These are phyloP conservation scores for Flaveria robusta DNA, from an alignment of 129 eudicot genomes.

Conservation along the genomic window DNA sequence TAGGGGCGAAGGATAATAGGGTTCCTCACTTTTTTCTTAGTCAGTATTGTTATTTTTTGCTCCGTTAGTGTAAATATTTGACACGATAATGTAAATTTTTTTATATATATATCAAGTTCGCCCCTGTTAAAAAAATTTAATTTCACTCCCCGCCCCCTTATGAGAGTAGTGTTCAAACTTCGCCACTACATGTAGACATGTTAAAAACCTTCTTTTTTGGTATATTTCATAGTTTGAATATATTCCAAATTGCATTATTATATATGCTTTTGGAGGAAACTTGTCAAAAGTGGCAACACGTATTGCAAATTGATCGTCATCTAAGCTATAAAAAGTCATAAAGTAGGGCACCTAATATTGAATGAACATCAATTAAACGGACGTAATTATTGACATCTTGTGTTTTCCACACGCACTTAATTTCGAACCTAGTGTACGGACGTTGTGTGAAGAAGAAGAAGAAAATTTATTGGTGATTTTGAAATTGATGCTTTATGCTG, in stretches of 20 bases:
- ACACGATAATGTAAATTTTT: too few relatives aligned
- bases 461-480: background rate
- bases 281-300: background rate
- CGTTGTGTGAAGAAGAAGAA: background rate
- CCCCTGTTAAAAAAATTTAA: too few relatives aligned
- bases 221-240: too few relatives aligned
- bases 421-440: background rate
- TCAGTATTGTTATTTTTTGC: too few relatives aligned
- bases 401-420: background rate
- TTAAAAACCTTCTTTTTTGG: too few relatives aligned
- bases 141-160: too few relatives aligned
- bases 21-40: too few relatives aligned
- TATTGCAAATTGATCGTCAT: background rate
- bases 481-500: background rate
- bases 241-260: background rate
- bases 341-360: background rate
- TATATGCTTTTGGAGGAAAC: background rate
- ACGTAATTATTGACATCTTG: conserved; percentile 5
- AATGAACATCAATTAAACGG: background rate
- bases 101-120: too few relatives aligned
- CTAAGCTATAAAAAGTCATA: background rate
- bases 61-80: too few relatives aligned
- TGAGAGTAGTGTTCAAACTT: too few relatives aligned
- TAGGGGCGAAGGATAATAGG: too few relatives aligned
- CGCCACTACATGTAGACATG: too few relatives aligned